Conservation (phyloP, 495 filamentous ascomycete genomes). For the Jackrogersella minutella region DNA sequence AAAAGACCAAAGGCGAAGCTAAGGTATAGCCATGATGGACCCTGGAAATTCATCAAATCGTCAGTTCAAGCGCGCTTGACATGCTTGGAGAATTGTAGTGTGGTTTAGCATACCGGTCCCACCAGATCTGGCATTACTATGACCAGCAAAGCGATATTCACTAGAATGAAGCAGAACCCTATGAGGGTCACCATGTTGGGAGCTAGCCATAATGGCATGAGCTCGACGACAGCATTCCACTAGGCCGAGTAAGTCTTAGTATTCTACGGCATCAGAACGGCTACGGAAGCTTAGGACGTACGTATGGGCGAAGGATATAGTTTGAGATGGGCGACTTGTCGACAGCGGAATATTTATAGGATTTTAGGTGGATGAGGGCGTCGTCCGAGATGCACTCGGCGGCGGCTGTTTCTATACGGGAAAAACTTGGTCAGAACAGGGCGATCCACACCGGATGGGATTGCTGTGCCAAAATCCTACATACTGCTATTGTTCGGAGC, state of each 20-base stretch:
- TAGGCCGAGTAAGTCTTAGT: slow-evolving; percentile 50
- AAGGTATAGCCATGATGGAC: slow-evolving; percentile 90
- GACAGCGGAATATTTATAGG: slow-evolving; percentile 95
- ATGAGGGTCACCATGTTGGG: slow-evolving; percentile 97
- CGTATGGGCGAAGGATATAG: slow-evolving; percentile 94
- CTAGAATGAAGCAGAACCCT: slow-evolving; percentile 92
- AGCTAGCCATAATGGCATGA: slow-evolving; percentile 93
- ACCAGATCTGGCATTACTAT: slow-evolving; percentile 89
- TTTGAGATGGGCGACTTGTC: slow-evolving; percentile 95
- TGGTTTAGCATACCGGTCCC: slow-evolving; percentile 73
- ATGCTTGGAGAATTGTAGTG: not conserved
- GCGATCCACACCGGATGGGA: not conserved
- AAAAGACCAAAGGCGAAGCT: slow-evolving; percentile 93
- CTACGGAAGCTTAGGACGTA: slow-evolving; percentile 57
- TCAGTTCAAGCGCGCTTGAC: slow-evolving; percentile 19
- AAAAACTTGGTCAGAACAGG: slow-evolving; percentile 37
- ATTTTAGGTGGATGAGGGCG: slow-evolving; percentile 81
- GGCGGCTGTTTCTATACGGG: slow-evolving; percentile 54
- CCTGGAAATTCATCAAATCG: slow-evolving; percentile 55
- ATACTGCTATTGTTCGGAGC: slow-evolving; percentile 55
- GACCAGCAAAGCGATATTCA: slow-evolving; percentile 80
- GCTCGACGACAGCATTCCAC: slow-evolving; percentile 97
- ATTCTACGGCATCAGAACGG: slow-evolving; percentile 21
- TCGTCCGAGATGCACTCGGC: slow-evolving; percentile 68
- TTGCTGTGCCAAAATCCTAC: slow-evolving; percentile 22